Evolutionary conservation across 345 rosid species (phyloP).

Genomic region (Triadica sebifera): DNA sequence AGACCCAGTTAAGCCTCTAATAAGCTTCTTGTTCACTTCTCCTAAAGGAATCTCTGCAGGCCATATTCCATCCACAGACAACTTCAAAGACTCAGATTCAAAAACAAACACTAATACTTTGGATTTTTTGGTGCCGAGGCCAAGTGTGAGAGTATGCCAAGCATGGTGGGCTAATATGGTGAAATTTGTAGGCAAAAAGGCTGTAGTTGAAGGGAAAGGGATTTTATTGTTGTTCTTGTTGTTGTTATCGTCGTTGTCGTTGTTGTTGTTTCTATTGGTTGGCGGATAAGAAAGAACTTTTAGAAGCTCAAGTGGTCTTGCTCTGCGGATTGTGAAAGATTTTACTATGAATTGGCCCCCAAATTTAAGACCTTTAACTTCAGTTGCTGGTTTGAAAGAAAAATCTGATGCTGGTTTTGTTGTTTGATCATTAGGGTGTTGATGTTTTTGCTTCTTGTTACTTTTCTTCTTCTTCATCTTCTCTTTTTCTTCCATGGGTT

Average conservation of each 20-base stretch:
- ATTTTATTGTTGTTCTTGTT: slow-evolving; percentile 34
- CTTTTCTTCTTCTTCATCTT: slow-evolving; percentile 44
- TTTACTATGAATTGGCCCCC: slow-evolving; percentile 90
- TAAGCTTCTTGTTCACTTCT: slow-evolving; percentile 82
- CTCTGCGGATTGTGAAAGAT: slow-evolving; percentile 91
- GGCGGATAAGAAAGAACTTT: slow-evolving; percentile 73
- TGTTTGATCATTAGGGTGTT: slow-evolving; percentile 56
- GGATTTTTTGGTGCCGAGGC: slow-evolving; percentile 83
- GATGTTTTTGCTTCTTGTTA: slow-evolving; percentile 52
- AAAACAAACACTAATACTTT: slow-evolving; percentile 77
- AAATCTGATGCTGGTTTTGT: slow-evolving; percentile 53
- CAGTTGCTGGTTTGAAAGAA: slow-evolving; percentile 71
- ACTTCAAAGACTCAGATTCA: slow-evolving; percentile 69
- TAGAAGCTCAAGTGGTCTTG: slow-evolving; percentile 72
- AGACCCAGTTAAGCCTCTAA: slow-evolving; percentile 54
- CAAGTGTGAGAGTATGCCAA: slow-evolving; percentile 92
- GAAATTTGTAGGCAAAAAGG: slow-evolving; percentile 89
- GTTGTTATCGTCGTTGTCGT: too few species aligned
- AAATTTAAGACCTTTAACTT: slow-evolving; percentile 80
- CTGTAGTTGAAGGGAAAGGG: slow-evolving; percentile 73
- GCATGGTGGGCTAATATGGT: slow-evolving; percentile 94
- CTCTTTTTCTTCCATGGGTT: slow-evolving; percentile 50
- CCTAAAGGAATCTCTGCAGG: slow-evolving; percentile 83
- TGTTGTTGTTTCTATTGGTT: slow-evolving; percentile 27
- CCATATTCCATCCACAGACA: slow-evolving; percentile 60